Evolutionary conservation across 2,329 filamentous ascomycete genomes (phyloP), one percentile per base, ranked within the genome.

Genomic region (Sarocladium kiliense): DNA sequence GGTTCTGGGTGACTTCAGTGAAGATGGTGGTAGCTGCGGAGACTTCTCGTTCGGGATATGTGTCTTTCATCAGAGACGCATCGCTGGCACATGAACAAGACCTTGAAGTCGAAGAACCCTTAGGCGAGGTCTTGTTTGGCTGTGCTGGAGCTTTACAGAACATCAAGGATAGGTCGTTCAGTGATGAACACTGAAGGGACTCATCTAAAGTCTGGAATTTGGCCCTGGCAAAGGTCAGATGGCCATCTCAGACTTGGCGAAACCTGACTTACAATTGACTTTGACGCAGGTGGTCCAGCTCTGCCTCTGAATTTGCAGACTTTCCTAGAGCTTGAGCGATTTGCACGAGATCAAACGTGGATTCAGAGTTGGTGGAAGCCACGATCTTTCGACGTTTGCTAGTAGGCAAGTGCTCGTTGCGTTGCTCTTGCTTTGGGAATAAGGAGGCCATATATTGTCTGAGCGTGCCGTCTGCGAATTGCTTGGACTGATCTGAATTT

Each of bases 1-100:
- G 63, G 2, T 72, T 67, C 34, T 74, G 66, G 54, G 80, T 66
- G 7, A 86, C 59, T 23, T 69, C 74, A 12, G 66, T 63, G 56
- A 86, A 78, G 10, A 77, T 25, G 10, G 25, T 7, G 4, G 41
- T 30, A n/a, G 41, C 49, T 23, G 27, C 12, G 37, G 32, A 25
- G n/a, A 53, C 6, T 7, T 3, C 14, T 6, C 39, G 7, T 3
- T 44, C 39, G 9, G 21, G n/a, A 9, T 5, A n/a, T 21, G 16
- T 3, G 12, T 37, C 3, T 19, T 16, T n/a, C 16, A 19, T 18
- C 3, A 5, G 32, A 23, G 27, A 6, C 7, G 19, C n/a, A 14
- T 23, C 23, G 39, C 18, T 21, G 7, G 19, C 14, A 44, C 44
- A 47, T 3, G 25, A 10, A 23, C 25, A 47, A 5, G 18, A 6